Evolutionary conservation across 2,329 filamentous ascomycete species (phyloP).

Genomic region (Pseudohalonectria lignicola): DNA sequence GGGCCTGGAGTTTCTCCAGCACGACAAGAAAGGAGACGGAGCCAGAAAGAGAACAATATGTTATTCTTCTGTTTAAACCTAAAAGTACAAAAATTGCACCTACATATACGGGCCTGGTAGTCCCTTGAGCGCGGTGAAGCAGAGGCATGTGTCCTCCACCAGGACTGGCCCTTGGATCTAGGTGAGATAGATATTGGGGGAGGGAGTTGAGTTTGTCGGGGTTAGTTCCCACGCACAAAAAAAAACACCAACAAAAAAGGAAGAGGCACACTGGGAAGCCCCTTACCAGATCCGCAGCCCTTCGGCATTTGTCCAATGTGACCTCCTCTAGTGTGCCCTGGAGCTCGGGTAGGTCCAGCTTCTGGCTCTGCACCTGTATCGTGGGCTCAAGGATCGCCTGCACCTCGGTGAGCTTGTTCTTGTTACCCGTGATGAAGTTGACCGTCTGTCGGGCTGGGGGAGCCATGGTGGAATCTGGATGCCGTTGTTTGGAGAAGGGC

Average conservation of each 20-base stretch:
- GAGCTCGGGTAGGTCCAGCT: constrained; percentile 75
- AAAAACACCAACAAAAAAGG: constrained; percentile 1
- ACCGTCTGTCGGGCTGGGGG: constrained; percentile 23
- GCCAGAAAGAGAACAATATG: neutral
- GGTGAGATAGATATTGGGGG: too few relatives aligned
- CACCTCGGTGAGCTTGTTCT: constrained; percentile 86
- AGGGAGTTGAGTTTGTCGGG: constrained; percentile 3
- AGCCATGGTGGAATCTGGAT: neutral
- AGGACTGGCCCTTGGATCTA: constrained; percentile 79
- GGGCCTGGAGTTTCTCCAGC: too few relatives aligned
- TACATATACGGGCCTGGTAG: constrained; percentile 95
- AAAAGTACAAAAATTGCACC: constrained; percentile 19
- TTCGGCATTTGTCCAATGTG: constrained; percentile 73
- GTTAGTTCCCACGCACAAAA: neutral
- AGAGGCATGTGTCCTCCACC: constrained; percentile 91
- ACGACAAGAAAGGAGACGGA: neutral
- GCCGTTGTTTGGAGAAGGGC: neutral
- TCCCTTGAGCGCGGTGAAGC: constrained; percentile 83
- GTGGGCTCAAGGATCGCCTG: constrained; percentile 69
- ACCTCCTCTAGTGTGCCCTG: constrained; percentile 92
- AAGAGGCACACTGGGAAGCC: neutral
- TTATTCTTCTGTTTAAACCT: neutral
- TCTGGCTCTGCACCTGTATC: constrained; percentile 63
- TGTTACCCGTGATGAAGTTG: constrained; percentile 95
- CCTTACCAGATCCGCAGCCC: constrained; percentile 66